Evolutionary conservation across 73 alveolate genomes (phyloP), one percentile per base, ranked within the genome.

Genomic region (Paramecium bursaria): DNA sequence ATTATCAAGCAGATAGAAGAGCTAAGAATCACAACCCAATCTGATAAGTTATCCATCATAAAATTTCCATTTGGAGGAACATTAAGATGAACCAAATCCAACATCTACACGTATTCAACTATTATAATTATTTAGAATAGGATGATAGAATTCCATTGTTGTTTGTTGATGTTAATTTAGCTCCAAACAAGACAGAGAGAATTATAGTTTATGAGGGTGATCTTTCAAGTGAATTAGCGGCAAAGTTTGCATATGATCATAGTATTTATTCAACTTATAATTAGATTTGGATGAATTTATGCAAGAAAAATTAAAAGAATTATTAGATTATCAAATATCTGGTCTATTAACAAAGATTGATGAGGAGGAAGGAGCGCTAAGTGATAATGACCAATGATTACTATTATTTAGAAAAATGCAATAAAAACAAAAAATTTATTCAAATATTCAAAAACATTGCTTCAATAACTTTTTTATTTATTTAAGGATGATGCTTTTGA

Each of bases 131-230:
- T n/a, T 22, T 60, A 60, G 79, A 60, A 35, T 60, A 60, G 14
- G 79, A 60, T 27, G 88, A 76, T 35, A 79, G 76, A 48, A 89
- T 90, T 9, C 99, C 98, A 17, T 79, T 94, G 21, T 75, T 95
- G 21, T 94, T 92, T 60, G 96, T 95, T 3, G 99, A 95, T 94
- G 99, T 95, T 5, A 95, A 95, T 87, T 91, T 95, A 31, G 96
- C 98, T 17, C 98, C 96, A 74, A 98, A 96, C 7, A 94, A 93
- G 39, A 90, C 96, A 15, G 96, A 95, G 73, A 90, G 96, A 88
- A 95, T 94, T 17, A 94, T 94, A 44, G 98, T 95, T 13, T 95
- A 91, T 86, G 98, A 94, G 73, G 98, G 98, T 6, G 99, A 95
- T 74, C 90, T 96, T 1, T 97, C 99, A 1, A 95, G 82, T 47